phyloP scores from a whole-genome alignment of 768 basidiomycete genomes.

The Lactifluus subvellereus region DNA sequence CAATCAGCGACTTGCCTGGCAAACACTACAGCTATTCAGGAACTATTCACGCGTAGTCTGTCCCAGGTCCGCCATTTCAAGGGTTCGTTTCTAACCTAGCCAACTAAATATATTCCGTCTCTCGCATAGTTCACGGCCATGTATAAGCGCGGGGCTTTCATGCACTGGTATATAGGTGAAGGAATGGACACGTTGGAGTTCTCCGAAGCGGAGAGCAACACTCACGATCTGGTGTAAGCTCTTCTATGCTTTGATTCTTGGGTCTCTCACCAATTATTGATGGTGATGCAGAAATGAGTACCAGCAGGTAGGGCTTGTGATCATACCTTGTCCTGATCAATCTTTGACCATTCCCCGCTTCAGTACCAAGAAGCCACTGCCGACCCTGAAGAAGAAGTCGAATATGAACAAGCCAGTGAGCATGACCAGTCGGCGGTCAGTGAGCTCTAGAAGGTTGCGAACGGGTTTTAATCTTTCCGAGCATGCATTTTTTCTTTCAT shows the following conservation, averaged over 20 bases:
- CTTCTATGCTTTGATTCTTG: not conserved
- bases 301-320: conserved; percentile 54
- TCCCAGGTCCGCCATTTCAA: conserved; percentile 40
- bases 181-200: conserved; percentile 90
- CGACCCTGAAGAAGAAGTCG: conserved; percentile 22
- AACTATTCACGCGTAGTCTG: conserved; percentile 72
- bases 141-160: conserved; percentile 80
- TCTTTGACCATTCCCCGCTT: not conserved
- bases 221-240: conserved; percentile 72
- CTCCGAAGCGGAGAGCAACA: conserved; percentile 82
- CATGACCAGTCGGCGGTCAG: conserved; percentile 2
- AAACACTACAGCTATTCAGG: conserved; percentile 82
- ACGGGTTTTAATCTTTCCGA: not conserved
- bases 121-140: conserved; percentile 59
- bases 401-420: conserved; percentile 13
- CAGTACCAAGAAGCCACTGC: conserved; percentile 25
- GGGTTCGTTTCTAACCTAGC: not conserved
- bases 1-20: conserved; percentile 67
- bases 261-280: conserved; percentile 16
- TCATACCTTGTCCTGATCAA: too few relatives aligned
- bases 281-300: conserved; percentile 66
- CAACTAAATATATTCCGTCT: not conserved
- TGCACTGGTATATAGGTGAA: conserved; percentile 89
- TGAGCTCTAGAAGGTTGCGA: not conserved
- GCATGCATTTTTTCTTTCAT: not conserved